These are phyloP conservation scores for Rubroboletus satanas DNA, from an alignment of 768 basidiomycete genomes.

Conservation along the genomic window DNA sequence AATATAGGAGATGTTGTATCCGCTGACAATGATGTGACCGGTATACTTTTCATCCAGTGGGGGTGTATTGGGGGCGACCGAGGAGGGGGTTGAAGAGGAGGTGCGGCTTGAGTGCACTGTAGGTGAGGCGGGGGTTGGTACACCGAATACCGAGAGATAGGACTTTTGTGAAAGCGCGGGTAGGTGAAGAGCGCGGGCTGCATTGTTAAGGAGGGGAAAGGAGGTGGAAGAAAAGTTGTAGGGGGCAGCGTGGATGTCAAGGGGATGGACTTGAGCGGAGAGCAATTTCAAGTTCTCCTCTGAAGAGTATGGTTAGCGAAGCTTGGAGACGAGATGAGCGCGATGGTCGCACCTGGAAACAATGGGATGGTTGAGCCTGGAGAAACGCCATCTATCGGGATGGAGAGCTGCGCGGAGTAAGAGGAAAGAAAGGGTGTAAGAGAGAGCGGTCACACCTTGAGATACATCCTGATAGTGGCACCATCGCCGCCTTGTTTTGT, in stretches of 20 bases:
- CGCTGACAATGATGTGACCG: slow-evolving; percentile 72
- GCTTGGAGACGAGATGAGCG: not conserved
- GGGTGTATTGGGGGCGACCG: slow-evolving; percentile 27
- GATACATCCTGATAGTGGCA: slow-evolving; percentile 67
- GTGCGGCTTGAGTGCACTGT: slow-evolving; percentile 32
- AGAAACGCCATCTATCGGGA: slow-evolving; percentile 61
- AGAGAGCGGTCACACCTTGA: slow-evolving; percentile 50
- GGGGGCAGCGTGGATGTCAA: slow-evolving; percentile 65
- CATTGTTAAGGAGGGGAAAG: slow-evolving; percentile 62
- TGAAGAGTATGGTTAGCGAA: slow-evolving; percentile 24
- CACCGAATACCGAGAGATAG: slow-evolving; percentile 55
- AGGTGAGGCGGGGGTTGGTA: slow-evolving; percentile 34
- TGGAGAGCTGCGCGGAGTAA: slow-evolving; percentile 45
- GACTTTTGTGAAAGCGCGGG: slow-evolving; percentile 57
- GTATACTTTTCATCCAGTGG: slow-evolving; percentile 66
- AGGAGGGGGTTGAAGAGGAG: slow-evolving; percentile 34
- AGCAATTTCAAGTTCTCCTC: slow-evolving; percentile 80
- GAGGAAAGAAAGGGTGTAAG: not conserved
- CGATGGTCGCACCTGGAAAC: slow-evolving; percentile 55
- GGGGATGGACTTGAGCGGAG: slow-evolving; percentile 69
- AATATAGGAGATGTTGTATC: slow-evolving; percentile 73
- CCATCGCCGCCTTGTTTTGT: slow-evolving; percentile 63
- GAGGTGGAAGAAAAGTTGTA: slow-evolving; percentile 68
- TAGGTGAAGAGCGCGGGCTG: slow-evolving; percentile 64
- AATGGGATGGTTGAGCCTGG: slow-evolving; percentile 70